Conservation (phyloP, 164 flowering plant species). For the Cinnamomum chago region DNA sequence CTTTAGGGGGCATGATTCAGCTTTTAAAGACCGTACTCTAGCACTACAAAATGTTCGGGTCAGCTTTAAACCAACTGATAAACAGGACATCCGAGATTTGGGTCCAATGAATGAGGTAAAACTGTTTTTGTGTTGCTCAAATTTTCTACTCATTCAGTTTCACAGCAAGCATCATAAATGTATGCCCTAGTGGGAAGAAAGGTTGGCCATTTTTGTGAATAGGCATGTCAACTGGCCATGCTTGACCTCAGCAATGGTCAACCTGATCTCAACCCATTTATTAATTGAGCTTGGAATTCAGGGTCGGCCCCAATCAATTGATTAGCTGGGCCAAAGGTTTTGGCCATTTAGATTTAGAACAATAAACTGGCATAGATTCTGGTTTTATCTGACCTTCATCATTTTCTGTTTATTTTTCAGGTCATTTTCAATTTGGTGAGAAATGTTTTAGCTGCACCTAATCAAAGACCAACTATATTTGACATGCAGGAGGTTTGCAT, state of each 20-base stretch:
- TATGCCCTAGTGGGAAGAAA: not conserved
- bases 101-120: constrained; percentile 84
- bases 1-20: constrained; percentile 81
- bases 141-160: not conserved
- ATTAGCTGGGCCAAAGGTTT: too few relatives aligned
- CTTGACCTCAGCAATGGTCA: not conserved
- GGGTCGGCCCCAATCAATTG: too few relatives aligned
- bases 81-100: constrained; percentile 68
- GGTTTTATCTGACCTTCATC: not conserved
- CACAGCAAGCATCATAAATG: not conserved
- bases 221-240: not conserved
- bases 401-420: constrained; percentile 27
- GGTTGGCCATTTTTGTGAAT: not conserved
- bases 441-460: constrained; percentile 62
- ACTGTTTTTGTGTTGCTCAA: not conserved
- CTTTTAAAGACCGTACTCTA: constrained; percentile 71
- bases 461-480: constrained; percentile 44
- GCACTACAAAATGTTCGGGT: constrained; percentile 78
- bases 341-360: not conserved
- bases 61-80: constrained; percentile 77
- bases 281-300: not conserved
- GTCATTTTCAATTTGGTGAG: constrained; percentile 53
- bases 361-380: not conserved
- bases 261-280: not conserved
- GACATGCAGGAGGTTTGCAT: constrained; percentile 68